Conservation (phyloP, 495 filamentous ascomycete species). For the Hypoxylon fragiforme region DNA sequence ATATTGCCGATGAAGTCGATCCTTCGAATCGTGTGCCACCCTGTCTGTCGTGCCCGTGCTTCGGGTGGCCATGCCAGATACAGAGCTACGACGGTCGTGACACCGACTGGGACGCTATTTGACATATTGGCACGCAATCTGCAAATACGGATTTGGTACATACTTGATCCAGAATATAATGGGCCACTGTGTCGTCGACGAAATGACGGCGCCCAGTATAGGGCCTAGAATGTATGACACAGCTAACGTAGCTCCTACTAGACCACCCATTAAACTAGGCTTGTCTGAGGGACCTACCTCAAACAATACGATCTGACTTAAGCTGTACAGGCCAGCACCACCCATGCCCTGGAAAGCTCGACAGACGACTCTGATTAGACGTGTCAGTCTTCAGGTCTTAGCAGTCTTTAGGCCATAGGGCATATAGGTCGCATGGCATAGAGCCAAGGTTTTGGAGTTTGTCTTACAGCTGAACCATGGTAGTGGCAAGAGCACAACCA, state of each 20-base stretch:
- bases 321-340: slow-evolving; percentile 60
- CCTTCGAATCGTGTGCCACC: slow-evolving; percentile 37
- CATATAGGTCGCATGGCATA: neutral
- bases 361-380: slow-evolving; percentile 54
- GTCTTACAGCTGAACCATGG: slow-evolving; percentile 57
- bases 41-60: slow-evolving; percentile 29
- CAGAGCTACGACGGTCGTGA: slow-evolving; percentile 58
- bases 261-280: slow-evolving; percentile 47
- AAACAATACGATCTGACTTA: slow-evolving; percentile 57
- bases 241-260: slow-evolving; percentile 50
- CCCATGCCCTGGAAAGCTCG: slow-evolving; percentile 66
- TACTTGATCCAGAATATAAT: slow-evolving; percentile 76
- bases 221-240: slow-evolving; percentile 61
- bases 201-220: slow-evolving; percentile 69
- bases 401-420: no score
- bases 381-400: no score
- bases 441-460: neutral
- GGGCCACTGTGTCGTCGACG: slow-evolving; percentile 64
- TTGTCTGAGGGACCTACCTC: slow-evolving; percentile 57
- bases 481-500: slow-evolving; percentile 57
- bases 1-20: slow-evolving; percentile 63
- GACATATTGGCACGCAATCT: slow-evolving; percentile 5
- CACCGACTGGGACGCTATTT: slow-evolving; percentile 59
- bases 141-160: neutral
- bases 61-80: slow-evolving; percentile 53